Conservation (phyloP, 495 filamentous ascomycete genomes). For the Penicillium odoratum region DNA sequence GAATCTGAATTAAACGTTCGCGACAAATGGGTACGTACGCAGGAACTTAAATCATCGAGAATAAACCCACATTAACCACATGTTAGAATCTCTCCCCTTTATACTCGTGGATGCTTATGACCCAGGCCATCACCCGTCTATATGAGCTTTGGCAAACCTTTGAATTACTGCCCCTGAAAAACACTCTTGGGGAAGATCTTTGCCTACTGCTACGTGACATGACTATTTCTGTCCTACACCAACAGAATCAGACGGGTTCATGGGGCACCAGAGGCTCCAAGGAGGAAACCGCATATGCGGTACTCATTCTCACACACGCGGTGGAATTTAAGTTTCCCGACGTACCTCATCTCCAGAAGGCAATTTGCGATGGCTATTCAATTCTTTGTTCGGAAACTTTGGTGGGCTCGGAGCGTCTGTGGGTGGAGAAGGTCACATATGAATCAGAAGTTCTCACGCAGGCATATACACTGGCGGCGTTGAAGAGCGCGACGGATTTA, state of each 20-base stretch:
- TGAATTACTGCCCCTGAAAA: background rate
- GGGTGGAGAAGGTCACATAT: conserved; percentile 47
- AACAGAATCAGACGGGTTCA: conserved; percentile 20
- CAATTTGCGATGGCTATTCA: background rate
- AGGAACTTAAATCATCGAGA: background rate
- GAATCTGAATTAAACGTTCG: conserved; percentile 4
- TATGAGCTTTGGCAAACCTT: background rate
- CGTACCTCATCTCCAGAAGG: background rate
- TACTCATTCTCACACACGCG: conserved; percentile 7
- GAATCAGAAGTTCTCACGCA: conserved; percentile 26
- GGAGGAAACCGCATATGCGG: conserved; percentile 22
- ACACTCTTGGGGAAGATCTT: background rate
- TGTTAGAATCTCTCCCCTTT: conserved; percentile 3
- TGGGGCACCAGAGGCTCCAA: conserved; percentile 25
- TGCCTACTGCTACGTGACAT: background rate
- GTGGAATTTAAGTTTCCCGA: background rate
- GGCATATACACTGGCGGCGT: conserved; percentile 31
- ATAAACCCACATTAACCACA: background rate
- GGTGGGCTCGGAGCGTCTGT: conserved; percentile 20
- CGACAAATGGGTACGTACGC: conserved; percentile 18
- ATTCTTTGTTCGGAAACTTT: background rate
- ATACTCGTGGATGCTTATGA: conserved; percentile 18
- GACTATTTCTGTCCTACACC: background rate
- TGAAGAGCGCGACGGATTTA: background rate
- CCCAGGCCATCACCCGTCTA: conserved; percentile 8